These are phyloP conservation scores for Sordaria brevicollis DNA, from an alignment of 495 filamentous ascomycete species.

Conservation along the genomic window DNA sequence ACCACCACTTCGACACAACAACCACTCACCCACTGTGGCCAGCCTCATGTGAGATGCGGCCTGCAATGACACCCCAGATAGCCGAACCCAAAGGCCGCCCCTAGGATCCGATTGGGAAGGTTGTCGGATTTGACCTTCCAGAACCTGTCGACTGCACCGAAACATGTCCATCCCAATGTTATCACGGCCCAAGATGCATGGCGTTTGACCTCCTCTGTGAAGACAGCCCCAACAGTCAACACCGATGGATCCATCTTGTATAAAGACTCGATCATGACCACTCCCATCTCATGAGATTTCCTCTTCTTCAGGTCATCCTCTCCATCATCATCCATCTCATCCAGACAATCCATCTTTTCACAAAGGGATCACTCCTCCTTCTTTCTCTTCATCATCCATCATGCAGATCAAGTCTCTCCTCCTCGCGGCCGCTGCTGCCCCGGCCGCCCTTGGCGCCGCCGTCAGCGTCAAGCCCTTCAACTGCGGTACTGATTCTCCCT, in stretches of 20 bases:
- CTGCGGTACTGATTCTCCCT: constrained; percentile 35
- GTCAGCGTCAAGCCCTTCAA: constrained; percentile 3
- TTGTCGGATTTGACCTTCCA: constrained; percentile 9
- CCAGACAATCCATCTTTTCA: neutral
- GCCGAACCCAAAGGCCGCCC: neutral
- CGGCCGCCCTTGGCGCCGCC: constrained; percentile 19
- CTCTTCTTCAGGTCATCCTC: neutral
- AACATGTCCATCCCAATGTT: neutral
- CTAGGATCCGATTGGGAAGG: constrained; percentile 16
- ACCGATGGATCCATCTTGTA: neutral
- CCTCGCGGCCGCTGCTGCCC: constrained; percentile 20
- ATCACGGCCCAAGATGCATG: neutral
- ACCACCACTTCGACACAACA: too few species aligned
- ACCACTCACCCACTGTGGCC: too few species aligned
- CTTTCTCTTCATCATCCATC: neutral
- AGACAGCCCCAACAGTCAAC: neutral
- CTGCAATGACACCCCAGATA: neutral
- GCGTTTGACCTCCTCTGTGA: neutral
- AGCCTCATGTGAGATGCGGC: neutral
- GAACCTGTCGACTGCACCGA: constrained; percentile 2
- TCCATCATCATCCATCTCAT: neutral
- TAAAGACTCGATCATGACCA: neutral
- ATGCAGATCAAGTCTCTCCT: constrained; percentile 30
- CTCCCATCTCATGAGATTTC: neutral
- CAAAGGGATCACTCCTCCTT: neutral